Evolutionary conservation across 2,329 filamentous ascomycete genomes (phyloP).

Genomic region (Trichoderma simmonsii): DNA sequence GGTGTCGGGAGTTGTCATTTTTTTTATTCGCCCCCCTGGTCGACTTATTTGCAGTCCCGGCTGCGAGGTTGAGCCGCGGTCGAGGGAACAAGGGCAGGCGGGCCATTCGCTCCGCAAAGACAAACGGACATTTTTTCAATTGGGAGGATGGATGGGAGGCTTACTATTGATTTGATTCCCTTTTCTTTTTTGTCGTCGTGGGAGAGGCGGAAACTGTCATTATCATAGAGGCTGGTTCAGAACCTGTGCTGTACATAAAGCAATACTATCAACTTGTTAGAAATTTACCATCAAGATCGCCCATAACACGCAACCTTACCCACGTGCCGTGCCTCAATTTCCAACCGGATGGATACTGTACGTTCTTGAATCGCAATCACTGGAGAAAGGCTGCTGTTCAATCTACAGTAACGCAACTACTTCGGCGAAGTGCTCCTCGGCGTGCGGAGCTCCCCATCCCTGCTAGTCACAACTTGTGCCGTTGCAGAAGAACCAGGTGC

Average conservation of each 20-base stretch:
- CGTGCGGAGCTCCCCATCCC: background rate
- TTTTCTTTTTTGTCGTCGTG: background rate
- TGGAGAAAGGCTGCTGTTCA: background rate
- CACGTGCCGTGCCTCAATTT: background rate
- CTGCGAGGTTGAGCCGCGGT: background rate
- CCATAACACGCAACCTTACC: background rate
- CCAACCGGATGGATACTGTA: background rate
- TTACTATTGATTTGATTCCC: background rate
- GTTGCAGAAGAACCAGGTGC: background rate
- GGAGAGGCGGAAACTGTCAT: background rate
- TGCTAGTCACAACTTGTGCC: background rate
- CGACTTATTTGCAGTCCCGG: background rate
- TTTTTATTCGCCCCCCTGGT: background rate
- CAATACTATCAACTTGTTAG: background rate
- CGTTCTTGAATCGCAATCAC: background rate
- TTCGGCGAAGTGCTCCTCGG: conserved; percentile 2
- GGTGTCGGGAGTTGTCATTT: conserved; percentile 14
- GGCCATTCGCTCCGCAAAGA: background rate
- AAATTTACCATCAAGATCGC: background rate
- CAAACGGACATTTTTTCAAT: background rate
- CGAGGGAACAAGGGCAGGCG: background rate
- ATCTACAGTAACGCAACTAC: background rate
- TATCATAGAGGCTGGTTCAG: background rate
- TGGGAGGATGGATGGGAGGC: background rate
- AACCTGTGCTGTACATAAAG: background rate